These are phyloP conservation scores for Pseudozyma flocculosa DNA, from an alignment of 1,284 basidiomycete genomes.

Conservation along the genomic window DNA sequence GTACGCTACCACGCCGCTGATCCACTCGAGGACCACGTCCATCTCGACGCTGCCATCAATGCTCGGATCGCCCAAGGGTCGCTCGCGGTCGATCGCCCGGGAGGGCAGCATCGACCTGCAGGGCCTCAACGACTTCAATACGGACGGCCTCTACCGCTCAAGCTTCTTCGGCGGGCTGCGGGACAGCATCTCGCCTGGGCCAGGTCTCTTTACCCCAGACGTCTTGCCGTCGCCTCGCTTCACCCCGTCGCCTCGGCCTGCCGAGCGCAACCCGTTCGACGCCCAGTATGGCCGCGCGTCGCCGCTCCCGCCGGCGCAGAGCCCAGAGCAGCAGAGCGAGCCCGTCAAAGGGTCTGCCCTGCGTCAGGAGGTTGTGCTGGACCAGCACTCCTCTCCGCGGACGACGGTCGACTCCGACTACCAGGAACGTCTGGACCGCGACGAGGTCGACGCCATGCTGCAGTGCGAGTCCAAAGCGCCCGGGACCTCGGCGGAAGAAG, in stretches of 20 bases:
- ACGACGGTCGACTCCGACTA: background rate
- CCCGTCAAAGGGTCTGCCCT: background rate
- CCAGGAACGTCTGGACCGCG: background rate
- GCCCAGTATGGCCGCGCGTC: constrained; percentile 9
- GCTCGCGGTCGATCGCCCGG: constrained; percentile 16
- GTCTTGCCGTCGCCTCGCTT: constrained; percentile 34
- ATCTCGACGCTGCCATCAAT: constrained; percentile 31
- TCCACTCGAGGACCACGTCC: constrained; percentile 34
- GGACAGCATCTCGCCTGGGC: constrained; percentile 25
- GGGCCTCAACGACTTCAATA: constrained; percentile 13
- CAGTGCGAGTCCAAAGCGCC: background rate
- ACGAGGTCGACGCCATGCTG: background rate
- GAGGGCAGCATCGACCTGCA: constrained; percentile 8
- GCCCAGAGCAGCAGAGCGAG: constrained; percentile 7
- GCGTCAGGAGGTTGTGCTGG: too few species aligned
- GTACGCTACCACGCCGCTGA: constrained; percentile 30
- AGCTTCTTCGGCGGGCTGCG: constrained; percentile 10
- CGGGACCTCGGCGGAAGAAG: too few species aligned
- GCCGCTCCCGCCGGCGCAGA: constrained; percentile 1
- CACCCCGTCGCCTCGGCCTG: constrained; percentile 25
- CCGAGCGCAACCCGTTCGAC: constrained; percentile 26
- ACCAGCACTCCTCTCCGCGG: too few species aligned
- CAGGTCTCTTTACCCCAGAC: constrained; percentile 28
- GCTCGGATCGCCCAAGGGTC: constrained; percentile 27
- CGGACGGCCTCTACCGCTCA: constrained; percentile 15